Conservation (phyloP, 106 monocot genomes). For the Apostasia ramifera region DNA sequence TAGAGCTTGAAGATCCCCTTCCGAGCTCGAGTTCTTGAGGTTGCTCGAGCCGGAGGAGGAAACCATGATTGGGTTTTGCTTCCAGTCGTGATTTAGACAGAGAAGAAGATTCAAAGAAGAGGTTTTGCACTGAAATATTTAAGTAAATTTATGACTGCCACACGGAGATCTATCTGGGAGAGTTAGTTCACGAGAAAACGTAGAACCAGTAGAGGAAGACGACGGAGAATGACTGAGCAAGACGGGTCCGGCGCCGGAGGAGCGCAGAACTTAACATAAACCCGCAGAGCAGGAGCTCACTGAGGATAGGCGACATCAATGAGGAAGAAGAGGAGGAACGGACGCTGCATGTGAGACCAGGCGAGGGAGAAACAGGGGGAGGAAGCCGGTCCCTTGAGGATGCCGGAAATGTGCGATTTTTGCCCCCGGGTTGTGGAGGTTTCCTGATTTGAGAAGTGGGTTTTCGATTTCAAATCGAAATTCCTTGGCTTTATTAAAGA, state of each 20-base stretch:
- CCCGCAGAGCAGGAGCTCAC: constrained; percentile 38
- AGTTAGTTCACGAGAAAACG: constrained; percentile 48
- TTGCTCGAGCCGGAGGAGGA: constrained; percentile 4
- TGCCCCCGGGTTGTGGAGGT: not conserved
- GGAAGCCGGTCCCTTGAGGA: not conserved
- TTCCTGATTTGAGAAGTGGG: not conserved
- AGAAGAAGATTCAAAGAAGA: not conserved
- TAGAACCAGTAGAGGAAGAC: constrained; percentile 87
- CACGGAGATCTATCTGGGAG: not conserved
- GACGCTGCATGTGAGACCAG: constrained; percentile 18
- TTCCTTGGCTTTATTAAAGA: not conserved
- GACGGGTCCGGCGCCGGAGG: constrained; percentile 36
- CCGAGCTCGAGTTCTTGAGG: constrained; percentile 15
- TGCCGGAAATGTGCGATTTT: not conserved
- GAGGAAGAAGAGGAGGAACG: constrained; percentile 16
- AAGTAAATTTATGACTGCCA: not conserved
- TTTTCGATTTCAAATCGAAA: not conserved
- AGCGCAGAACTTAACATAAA: constrained; percentile 68
- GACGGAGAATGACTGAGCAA: constrained; percentile 64
- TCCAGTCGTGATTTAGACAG: not conserved
- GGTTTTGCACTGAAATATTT: not conserved
- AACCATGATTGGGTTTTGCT: constrained; percentile 7
- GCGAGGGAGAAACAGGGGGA: not conserved
- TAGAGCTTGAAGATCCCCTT: constrained; percentile 14
- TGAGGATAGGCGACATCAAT: constrained; percentile 52